phyloP scores from a whole-genome alignment of 345 rosid species.

The Camelina neglecta region DNA sequence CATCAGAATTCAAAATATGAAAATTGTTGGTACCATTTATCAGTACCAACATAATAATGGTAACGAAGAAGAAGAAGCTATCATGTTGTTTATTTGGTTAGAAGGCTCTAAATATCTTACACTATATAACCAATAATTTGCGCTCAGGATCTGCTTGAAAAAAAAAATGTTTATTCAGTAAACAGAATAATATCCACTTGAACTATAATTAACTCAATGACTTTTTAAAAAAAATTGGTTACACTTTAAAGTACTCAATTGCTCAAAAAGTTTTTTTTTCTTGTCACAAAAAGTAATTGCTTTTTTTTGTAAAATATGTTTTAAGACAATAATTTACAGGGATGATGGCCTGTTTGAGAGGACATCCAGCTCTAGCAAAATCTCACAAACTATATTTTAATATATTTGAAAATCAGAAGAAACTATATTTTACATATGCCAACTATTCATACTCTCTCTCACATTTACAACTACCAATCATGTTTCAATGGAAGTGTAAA shows the following conservation, averaged over 20 bases:
- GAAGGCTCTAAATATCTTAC: constrained; percentile 8
- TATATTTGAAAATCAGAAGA: neutral
- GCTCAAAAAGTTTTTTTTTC: constrained; percentile 12
- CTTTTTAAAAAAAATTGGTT: neutral
- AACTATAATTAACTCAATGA: constrained; percentile 10
- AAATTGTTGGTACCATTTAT: neutral
- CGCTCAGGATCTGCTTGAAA: neutral
- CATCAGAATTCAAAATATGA: constrained; percentile 3
- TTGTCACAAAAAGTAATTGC: neutral
- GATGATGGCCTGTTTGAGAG: constrained; percentile 13
- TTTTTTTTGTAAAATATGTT: too few species aligned
- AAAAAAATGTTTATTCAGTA: neutral
- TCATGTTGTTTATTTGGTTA: constrained; percentile 25
- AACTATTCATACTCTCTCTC: constrained; percentile 30
- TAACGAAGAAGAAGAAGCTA: neutral
- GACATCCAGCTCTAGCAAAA: constrained; percentile 32
- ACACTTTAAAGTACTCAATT: constrained; percentile 19
- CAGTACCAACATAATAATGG: neutral
- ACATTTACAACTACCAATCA: neutral
- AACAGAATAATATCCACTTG: constrained; percentile 13
- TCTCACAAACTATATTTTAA: constrained; percentile 11
- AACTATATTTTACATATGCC: neutral
- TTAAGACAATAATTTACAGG: neutral
- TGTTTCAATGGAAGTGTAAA: neutral
- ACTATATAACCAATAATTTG: neutral